Base-by-base conservation (phyloP, 2,329 filamentous ascomycete species). In the Colletotrichum caudatum region DNA sequence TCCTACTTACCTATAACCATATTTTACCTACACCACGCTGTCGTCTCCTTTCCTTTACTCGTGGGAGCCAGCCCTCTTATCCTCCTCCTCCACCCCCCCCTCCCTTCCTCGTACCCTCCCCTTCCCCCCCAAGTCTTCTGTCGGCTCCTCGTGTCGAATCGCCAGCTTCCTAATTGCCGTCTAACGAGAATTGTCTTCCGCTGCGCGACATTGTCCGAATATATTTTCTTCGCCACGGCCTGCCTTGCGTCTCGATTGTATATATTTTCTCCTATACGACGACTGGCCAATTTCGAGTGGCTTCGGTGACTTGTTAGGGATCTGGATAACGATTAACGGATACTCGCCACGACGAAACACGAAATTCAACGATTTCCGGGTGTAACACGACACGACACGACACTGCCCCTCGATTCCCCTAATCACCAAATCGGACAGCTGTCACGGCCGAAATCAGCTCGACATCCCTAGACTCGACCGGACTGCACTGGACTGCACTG, bases 101-200 rank as follows among this genome's bases (percentile, higher is more conserved):
- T 7, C 14, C 29, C 29, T 29, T 29, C 11, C 39, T 41, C 14
- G 3, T 8, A 5, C 16, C 39, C 51, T 35, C 29, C 26, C 12
- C 4, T n/a, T 18, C 29, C 14, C 35, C n/a, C 33, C 20, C n/a
- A n/a, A 20, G 16, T 53, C 50, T 8, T 53, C 26, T 18, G 39
- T 26, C 46, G n/a, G 18, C 33, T 60, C 56, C 8, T 56, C 9
- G 46, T 44, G 66, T 58, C 66, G 59, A 23, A 64, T 63, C 33
- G 50, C 51, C 41, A 57, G 41, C 18, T 29, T 44, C 26, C 12
- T 35, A 20, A 37, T 35, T 23, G 60, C 41, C 35, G 46, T 51
- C 35, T 12, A 37, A 8, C 7, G 11, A 37, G 35, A 2, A n/a
- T 69, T 53, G 16, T 58, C 62, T 51, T 20, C 37, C 41, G 35